Percentiles rank a stretch among this genome's conserved stretches.
These are phyloP conservation scores for Podila horticola DNA, from an alignment of 192 early-diverging fungal genomes.

Conservation along the genomic window DNA sequence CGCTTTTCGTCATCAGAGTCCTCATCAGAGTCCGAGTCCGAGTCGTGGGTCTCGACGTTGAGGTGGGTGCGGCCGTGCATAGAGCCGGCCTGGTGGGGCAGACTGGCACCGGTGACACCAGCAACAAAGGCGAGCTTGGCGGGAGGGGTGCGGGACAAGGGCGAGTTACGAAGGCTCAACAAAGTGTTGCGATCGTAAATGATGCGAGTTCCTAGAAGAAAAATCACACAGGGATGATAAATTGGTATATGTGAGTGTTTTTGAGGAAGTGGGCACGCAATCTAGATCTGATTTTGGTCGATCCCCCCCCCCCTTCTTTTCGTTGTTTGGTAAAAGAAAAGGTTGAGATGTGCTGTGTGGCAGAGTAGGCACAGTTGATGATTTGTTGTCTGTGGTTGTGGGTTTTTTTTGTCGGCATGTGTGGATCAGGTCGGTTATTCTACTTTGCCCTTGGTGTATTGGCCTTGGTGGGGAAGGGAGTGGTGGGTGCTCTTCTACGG, in stretches of 20 bases:
- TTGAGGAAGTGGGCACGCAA: background rate
- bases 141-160: constrained; percentile 68
- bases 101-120: constrained; percentile 63
- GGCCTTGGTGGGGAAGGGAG: background rate
- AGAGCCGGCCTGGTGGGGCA: constrained; percentile 45
- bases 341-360: too few relatives aligned
- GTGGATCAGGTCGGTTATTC: too few relatives aligned
- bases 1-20: constrained; percentile 57
- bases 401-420: too few relatives aligned
- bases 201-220: constrained; percentile 66
- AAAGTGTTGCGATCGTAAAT: constrained; percentile 72
- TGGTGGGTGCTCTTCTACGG: background rate
- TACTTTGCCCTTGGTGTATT: too few relatives aligned
- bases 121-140: constrained; percentile 66
- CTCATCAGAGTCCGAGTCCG: constrained; percentile 25
- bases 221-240: background rate
- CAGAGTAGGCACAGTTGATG: too few relatives aligned
- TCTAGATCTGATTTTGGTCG: too few relatives aligned
- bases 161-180: constrained; percentile 69
- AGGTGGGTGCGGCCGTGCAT: constrained; percentile 42
- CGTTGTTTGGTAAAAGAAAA: too few relatives aligned
- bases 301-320: too few relatives aligned
- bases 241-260: background rate
- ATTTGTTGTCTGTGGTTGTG: too few relatives aligned
- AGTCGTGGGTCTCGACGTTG: constrained; percentile 50